A percentile compares a stretch with the other conserved stretches of the same genome.
These are phyloP conservation scores for Monilinia fructigena DNA, from an alignment of 2,329 filamentous ascomycete species.

Conservation along the genomic window DNA sequence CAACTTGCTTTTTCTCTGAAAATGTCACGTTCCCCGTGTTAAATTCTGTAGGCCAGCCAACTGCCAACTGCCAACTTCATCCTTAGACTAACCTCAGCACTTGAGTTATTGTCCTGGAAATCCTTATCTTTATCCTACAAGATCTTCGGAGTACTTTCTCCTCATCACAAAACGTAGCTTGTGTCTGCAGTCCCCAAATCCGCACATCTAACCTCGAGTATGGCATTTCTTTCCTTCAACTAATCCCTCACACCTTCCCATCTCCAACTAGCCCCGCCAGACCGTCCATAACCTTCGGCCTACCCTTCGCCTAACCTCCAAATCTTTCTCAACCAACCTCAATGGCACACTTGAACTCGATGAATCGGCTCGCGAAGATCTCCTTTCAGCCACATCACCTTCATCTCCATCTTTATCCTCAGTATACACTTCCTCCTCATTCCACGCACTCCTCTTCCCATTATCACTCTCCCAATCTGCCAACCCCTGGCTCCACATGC, in stretches of 20 bases:
- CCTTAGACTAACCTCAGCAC: constrained; percentile 9
- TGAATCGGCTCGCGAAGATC: background rate
- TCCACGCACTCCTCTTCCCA: constrained; percentile 20
- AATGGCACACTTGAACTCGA: constrained; percentile 23
- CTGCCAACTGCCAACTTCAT: background rate
- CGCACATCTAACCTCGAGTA: background rate
- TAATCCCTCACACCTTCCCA: background rate
- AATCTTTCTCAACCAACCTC: constrained; percentile 23
- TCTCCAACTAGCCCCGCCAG: constrained; percentile 1
- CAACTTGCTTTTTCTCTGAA: background rate
- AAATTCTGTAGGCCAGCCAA: too few relatives aligned
- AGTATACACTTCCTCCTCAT: background rate
- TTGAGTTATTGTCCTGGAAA: constrained; percentile 1
- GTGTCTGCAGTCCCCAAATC: background rate
- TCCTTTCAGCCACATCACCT: background rate
- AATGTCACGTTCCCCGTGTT: background rate
- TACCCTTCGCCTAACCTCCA: constrained; percentile 1
- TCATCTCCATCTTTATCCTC: background rate
- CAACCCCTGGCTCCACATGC: constrained; percentile 32
- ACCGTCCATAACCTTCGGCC: constrained; percentile 15
- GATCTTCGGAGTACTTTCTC: background rate
- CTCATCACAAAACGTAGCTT: background rate
- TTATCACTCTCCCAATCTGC: constrained; percentile 39
- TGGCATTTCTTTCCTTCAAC: background rate
- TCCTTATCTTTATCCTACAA: background rate